These are phyloP conservation scores for Mercurialis annua DNA, from an alignment of 345 rosid genomes.

Conservation along the genomic window DNA sequence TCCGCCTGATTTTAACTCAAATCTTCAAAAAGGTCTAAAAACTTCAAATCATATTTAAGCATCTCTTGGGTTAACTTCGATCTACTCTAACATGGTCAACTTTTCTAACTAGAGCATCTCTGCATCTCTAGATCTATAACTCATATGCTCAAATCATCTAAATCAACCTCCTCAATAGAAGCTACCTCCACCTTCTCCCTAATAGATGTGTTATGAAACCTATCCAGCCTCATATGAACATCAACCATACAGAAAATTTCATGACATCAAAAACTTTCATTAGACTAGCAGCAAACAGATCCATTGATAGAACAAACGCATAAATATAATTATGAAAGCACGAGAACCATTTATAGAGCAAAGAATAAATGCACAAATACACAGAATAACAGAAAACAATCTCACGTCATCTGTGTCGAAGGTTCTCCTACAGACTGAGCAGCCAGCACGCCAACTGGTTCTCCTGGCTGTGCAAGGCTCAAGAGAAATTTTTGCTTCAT, in stretches of 20 bases:
- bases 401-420: slow-evolving; percentile 99
- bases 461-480: slow-evolving; percentile 98
- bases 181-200: too few relatives aligned
- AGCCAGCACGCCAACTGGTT: slow-evolving; percentile 97
- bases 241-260: background rate
- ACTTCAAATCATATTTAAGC: too few relatives aligned
- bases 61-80: too few relatives aligned
- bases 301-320: background rate
- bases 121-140: too few relatives aligned
- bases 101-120: too few relatives aligned
- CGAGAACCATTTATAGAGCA: slow-evolving; percentile 3
- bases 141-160: too few relatives aligned
- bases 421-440: slow-evolving; percentile 99
- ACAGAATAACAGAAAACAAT: slow-evolving; percentile 15
- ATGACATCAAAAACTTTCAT: background rate
- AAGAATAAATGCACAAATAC: slow-evolving; percentile 9
- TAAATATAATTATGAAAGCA: slow-evolving; percentile 5
- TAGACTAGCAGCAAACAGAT: background rate
- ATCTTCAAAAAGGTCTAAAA: too few relatives aligned
- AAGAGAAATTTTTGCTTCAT: slow-evolving; percentile 64
- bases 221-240: too few relatives aligned
- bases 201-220: too few relatives aligned
- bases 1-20: too few relatives aligned
- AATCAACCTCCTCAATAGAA: too few relatives aligned
- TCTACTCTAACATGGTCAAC: too few relatives aligned